These are phyloP conservation scores for Phialophora verrucosa DNA, from an alignment of 2,329 filamentous ascomycete species.

Conservation along the genomic window DNA sequence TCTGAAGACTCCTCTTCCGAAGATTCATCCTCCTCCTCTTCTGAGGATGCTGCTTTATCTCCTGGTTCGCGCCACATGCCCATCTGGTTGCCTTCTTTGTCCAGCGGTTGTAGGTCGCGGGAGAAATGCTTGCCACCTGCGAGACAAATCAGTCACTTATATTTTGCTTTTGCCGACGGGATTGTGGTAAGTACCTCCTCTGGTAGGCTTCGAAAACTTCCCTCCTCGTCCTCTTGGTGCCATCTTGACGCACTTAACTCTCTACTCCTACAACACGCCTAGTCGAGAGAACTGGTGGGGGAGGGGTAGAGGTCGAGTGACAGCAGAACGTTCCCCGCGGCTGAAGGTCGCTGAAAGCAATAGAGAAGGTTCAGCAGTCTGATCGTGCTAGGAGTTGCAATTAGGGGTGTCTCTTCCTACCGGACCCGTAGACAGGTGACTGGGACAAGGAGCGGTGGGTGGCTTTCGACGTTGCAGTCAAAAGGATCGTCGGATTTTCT, in stretches of 20 bases:
- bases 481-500: conserved; percentile 9
- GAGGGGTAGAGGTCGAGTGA: not conserved
- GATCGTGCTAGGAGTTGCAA: not conserved
- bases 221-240: conserved; percentile 75
- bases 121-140: conserved; percentile 95
- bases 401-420: not conserved
- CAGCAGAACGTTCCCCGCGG: not conserved
- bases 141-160: conserved; percentile 22
- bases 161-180: not conserved
- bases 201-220: conserved; percentile 91
- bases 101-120: conserved; percentile 83
- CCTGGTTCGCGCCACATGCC: conserved; percentile 74
- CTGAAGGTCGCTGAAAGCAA: not conserved
- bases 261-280: not conserved
- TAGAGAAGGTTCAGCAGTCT: not conserved
- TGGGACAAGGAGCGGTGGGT: conserved; percentile 15
- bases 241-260: conserved; percentile 43
- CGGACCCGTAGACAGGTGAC: conserved; percentile 10
- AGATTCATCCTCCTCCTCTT: conserved; percentile 47
- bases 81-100: conserved; percentile 85
- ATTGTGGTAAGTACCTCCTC: conserved; percentile 70
- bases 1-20: conserved; percentile 51
- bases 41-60: conserved; percentile 38
- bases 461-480: conserved; percentile 9
- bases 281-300: not conserved